phyloP scores from a whole-genome alignment of 176 grass and related monocot genomes.

The Luzula sylvatica region DNA sequence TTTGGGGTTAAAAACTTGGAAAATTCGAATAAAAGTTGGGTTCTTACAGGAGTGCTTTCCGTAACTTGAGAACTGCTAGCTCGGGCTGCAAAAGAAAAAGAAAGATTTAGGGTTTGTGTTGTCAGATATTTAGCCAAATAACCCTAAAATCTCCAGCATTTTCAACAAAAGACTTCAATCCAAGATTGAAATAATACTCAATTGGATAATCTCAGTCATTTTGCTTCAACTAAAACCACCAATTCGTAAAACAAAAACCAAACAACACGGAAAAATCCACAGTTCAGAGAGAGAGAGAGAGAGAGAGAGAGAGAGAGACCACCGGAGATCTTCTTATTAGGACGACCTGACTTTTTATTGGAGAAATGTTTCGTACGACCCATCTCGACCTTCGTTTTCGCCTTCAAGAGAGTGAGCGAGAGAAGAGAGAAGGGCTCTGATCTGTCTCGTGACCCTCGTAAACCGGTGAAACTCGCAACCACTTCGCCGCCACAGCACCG shows the following conservation, averaged over 20 bases:
- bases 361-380: conserved; percentile 11
- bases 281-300: not conserved
- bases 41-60: not conserved
- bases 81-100: not conserved
- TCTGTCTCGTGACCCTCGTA: too few species aligned
- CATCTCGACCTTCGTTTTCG: not conserved
- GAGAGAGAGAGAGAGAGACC: not conserved
- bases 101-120: not conserved
- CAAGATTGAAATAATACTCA: too few species aligned
- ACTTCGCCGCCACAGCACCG: too few species aligned
- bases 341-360: not conserved
- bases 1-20: not conserved
- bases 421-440: too few species aligned
- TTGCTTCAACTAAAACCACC: not conserved
- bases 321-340: not conserved
- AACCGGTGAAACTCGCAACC: too few species aligned
- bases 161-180: not conserved
- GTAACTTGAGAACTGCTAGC: not conserved
- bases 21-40: not conserved
- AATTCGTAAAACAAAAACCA: not conserved
- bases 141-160: not conserved
- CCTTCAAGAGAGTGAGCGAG: not conserved
- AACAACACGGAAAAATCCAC: too few species aligned
- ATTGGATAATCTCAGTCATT: not conserved
- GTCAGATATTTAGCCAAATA: not conserved